phyloP scores from a whole-genome alignment of 2,329 filamentous ascomycete genomes.

The Cyphellophora europaea region DNA sequence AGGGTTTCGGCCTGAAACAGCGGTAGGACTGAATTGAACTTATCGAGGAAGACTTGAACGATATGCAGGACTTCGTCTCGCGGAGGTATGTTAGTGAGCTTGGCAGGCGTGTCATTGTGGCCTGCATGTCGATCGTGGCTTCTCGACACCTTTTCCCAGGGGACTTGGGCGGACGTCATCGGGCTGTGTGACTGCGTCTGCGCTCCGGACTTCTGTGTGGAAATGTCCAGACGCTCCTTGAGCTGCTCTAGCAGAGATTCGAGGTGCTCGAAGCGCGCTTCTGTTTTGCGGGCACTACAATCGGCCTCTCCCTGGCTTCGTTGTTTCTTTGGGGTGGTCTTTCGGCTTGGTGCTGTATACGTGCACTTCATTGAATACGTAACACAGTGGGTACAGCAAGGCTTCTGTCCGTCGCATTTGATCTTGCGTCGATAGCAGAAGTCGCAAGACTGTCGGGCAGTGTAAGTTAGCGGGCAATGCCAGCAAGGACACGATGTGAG shows the following conservation, averaged over 20 bases:
- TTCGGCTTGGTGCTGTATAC: slow-evolving; percentile 5
- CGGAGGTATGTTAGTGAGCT: slow-evolving; percentile 5
- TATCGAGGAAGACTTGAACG: slow-evolving; percentile 6
- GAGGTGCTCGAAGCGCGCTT: slow-evolving; percentile 1
- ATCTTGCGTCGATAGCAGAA: slow-evolving; percentile 27
- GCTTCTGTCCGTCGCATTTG: slow-evolving; percentile 26
- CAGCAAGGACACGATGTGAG: no score
- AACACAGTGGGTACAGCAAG: slow-evolving; percentile 26
- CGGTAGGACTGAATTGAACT: slow-evolving; percentile 10
- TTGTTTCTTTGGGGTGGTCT: background rate
- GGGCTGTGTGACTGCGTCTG: no score
- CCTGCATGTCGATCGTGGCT: background rate
- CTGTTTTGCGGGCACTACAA: background rate
- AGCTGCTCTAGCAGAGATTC: slow-evolving; percentile 1
- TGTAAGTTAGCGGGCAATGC: no score
- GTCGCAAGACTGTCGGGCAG: slow-evolving; percentile 24
- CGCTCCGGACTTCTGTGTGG: no score
- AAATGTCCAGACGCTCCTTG: background rate
- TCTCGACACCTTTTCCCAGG: background rate
- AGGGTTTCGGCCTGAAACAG: slow-evolving; percentile 8
- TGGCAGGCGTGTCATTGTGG: background rate
- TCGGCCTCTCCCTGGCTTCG: no score
- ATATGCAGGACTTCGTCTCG: slow-evolving; percentile 7
- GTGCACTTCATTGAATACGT: slow-evolving; percentile 8
- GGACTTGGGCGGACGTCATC: no score